These are phyloP conservation scores for Salix dunnii DNA, from an alignment of 345 rosid species.

Conservation along the genomic window DNA sequence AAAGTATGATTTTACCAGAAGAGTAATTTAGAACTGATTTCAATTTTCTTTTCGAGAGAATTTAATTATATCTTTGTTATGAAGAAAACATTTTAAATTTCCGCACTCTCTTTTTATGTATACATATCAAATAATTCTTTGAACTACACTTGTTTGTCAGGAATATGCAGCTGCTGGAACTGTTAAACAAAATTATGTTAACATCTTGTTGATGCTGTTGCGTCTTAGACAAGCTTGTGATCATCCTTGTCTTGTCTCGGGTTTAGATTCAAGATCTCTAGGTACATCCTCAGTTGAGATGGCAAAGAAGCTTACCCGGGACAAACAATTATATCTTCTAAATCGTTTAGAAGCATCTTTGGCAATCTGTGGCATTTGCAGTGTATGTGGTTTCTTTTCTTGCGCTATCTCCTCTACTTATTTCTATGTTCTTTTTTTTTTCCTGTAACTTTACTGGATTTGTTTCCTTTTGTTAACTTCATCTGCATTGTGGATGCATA, in stretches of 20 bases:
- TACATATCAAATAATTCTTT: not conserved
- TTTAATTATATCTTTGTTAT: not conserved
- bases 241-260: slow-evolving; percentile 93
- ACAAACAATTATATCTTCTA: slow-evolving; percentile 39
- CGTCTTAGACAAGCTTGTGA: slow-evolving; percentile 99
- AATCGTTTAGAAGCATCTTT: slow-evolving; percentile 66
- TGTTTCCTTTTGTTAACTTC: not conserved
- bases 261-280: slow-evolving; percentile 49
- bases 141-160: slow-evolving; percentile 36
- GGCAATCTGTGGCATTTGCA: slow-evolving; percentile 88
- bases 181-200: slow-evolving; percentile 89
- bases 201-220: slow-evolving; percentile 92
- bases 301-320: slow-evolving; percentile 57
- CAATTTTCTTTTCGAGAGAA: not conserved
- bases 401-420: not conserved
- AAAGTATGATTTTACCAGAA: slow-evolving; percentile 44
- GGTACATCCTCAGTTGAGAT: slow-evolving; percentile 56
- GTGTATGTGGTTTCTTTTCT: slow-evolving; percentile 45
- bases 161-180: slow-evolving; percentile 99
- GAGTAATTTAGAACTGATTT: not conserved
- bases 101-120: not conserved
- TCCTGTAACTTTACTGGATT: not conserved
- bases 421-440: not conserved
- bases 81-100: not conserved
- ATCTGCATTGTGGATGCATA: not conserved